Conservation (phyloP, 2,329 filamentous ascomycete species). For the Hymenoscyphus fraxineus region DNA sequence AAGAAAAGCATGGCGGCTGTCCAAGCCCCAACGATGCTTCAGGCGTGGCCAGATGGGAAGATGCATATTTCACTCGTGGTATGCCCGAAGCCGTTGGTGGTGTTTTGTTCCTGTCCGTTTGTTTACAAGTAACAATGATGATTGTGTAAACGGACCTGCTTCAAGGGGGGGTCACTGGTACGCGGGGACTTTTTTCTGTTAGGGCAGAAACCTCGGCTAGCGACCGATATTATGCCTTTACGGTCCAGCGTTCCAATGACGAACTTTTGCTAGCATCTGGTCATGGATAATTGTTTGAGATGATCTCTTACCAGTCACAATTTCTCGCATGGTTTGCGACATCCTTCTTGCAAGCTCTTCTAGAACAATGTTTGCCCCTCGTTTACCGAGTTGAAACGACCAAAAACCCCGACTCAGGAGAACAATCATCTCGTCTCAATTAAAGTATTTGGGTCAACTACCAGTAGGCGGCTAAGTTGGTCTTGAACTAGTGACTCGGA, state of each 20-base stretch:
- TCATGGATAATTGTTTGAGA: not conserved
- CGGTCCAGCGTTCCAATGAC: slow-evolving; percentile 9
- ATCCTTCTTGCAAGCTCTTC: not conserved
- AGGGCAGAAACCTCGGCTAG: slow-evolving; percentile 15
- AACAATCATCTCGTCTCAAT: not conserved
- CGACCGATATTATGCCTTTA: slow-evolving; percentile 32
- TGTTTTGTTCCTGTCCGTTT: slow-evolving; percentile 22
- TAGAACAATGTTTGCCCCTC: not conserved
- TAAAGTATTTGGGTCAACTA: not conserved
- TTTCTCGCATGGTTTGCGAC: not conserved
- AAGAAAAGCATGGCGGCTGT: not conserved
- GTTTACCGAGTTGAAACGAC: not conserved
- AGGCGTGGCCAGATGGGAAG: not conserved
- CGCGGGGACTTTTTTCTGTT: slow-evolving; percentile 12
- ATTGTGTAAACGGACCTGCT: slow-evolving; percentile 14
- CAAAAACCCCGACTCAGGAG: not conserved
- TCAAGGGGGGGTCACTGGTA: not conserved
- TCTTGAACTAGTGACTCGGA: not conserved
- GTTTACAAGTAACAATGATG: slow-evolving; percentile 17
- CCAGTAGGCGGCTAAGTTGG: not conserved
- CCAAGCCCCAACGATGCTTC: not conserved
- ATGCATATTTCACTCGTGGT: slow-evolving; percentile 6
- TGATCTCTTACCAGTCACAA: not conserved
- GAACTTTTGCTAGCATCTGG: not conserved
- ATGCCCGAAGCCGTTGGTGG: slow-evolving; percentile 23